These are phyloP conservation scores for Babesia bigemina DNA, from an alignment of 169 alveolate genomes.

Conservation along the genomic window DNA sequence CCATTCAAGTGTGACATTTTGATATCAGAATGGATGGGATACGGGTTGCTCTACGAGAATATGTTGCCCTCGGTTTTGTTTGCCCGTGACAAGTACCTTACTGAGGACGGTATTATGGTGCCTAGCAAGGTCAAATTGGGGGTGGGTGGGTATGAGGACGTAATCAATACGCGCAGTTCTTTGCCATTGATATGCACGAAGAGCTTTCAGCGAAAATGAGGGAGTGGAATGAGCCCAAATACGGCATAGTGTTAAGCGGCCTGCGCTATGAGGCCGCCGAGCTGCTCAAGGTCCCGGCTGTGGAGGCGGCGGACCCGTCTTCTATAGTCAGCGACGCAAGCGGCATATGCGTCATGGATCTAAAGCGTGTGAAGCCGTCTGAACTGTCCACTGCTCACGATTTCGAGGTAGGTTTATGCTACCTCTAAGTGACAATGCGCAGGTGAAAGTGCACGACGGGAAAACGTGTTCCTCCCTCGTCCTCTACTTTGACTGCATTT, in stretches of 20 bases:
- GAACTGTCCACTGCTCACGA: slow-evolving; percentile 15
- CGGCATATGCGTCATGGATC: slow-evolving; percentile 55
- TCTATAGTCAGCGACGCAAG: slow-evolving; percentile 60
- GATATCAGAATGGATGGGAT: slow-evolving; percentile 98
- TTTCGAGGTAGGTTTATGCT: slow-evolving; percentile 39
- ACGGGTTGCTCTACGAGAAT: slow-evolving; percentile 92
- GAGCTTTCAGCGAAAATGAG: slow-evolving; percentile 86
- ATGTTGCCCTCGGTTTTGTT: slow-evolving; percentile 94
- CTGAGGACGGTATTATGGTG: slow-evolving; percentile 63
- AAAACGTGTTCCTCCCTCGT: slow-evolving; percentile 54
- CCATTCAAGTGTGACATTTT: slow-evolving; percentile 94
- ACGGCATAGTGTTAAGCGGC: slow-evolving; percentile 67
- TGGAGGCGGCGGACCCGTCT: slow-evolving; percentile 63
- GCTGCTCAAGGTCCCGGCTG: slow-evolving; percentile 65
- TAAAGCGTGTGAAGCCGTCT: slow-evolving; percentile 24
- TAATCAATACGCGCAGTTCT: slow-evolving; percentile 84
- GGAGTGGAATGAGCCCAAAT: slow-evolving; percentile 86
- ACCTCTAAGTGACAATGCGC: slow-evolving; percentile 18
- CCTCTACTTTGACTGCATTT: slow-evolving; percentile 69
- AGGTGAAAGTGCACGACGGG: slow-evolving; percentile 48
- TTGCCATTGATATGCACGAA: slow-evolving; percentile 92
- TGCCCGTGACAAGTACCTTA: slow-evolving; percentile 84
- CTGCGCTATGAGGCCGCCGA: slow-evolving; percentile 54
- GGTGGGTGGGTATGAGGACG: slow-evolving; percentile 92
- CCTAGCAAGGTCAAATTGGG: slow-evolving; percentile 79